Percentiles rank a stretch among this genome's conserved stretches.
Conservation (phyloP, 352 stramenopile genomes). For the Pseudoperonospora humuli region DNA sequence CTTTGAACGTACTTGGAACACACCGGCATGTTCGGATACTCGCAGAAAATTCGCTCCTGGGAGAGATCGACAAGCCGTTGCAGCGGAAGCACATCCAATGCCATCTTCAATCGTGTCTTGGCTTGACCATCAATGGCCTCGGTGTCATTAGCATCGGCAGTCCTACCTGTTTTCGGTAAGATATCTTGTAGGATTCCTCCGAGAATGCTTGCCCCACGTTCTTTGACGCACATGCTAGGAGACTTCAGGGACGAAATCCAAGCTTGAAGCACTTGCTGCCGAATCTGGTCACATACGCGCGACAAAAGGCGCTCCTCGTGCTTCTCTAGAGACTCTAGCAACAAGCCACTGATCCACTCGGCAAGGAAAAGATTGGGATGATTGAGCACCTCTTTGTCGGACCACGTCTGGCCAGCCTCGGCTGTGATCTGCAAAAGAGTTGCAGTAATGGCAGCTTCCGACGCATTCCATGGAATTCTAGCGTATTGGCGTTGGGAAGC, state of each 20-base stretch:
- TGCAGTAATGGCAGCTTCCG: slow-evolving; percentile 56
- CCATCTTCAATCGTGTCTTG: slow-evolving; percentile 23
- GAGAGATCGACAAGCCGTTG: slow-evolving; percentile 63
- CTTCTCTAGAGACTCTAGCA: slow-evolving; percentile 50
- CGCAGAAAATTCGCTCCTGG: slow-evolving; percentile 65
- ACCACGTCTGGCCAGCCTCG: slow-evolving; percentile 63
- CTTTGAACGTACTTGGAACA: slow-evolving; percentile 83
- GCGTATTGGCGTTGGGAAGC: slow-evolving; percentile 74
- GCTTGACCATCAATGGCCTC: slow-evolving; percentile 20
- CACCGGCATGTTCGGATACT: slow-evolving; percentile 68
- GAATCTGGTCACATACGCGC: slow-evolving; percentile 40
- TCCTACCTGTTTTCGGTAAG: slow-evolving; percentile 31
- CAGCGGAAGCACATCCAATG: slow-evolving; percentile 52
- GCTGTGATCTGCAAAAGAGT: slow-evolving; percentile 66
- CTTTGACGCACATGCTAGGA: slow-evolving; percentile 80
- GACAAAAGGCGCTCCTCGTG: slow-evolving; percentile 36
- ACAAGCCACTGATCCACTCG: slow-evolving; percentile 73
- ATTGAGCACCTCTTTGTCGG: slow-evolving; percentile 70
- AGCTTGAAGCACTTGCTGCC: slow-evolving; percentile 61
- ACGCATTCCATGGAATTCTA: slow-evolving; percentile 76
- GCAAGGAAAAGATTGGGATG: slow-evolving; percentile 84
- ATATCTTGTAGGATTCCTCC: slow-evolving; percentile 73
- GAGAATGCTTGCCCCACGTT: slow-evolving; percentile 73
- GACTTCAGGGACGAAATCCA: slow-evolving; percentile 82
- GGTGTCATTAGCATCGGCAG: slow-evolving; percentile 8